These are phyloP conservation scores for Skeletonema grethae DNA, from an alignment of 108 stramenopile species.

Conservation along the genomic window DNA sequence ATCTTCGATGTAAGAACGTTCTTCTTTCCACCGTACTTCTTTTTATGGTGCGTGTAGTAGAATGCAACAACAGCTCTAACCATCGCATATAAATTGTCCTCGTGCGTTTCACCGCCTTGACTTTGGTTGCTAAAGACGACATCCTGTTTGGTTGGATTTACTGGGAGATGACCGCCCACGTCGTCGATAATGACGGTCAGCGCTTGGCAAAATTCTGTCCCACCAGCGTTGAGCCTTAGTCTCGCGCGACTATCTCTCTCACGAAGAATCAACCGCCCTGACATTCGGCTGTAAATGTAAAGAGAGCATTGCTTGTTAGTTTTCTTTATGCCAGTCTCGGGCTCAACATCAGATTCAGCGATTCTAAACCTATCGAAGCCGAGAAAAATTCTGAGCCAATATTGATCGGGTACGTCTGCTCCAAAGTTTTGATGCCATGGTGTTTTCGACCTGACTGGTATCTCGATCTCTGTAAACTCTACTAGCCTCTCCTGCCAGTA, in stretches of 20 bases:
- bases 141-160: constrained; percentile 72
- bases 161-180: constrained; percentile 44
- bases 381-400: constrained; percentile 17
- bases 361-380: constrained; percentile 23
- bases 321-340: constrained; percentile 3
- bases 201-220: constrained; percentile 61
- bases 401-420: constrained; percentile 4
- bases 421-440: constrained; percentile 32
- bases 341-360: not conserved
- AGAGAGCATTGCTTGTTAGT: constrained; percentile 15
- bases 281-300: constrained; percentile 14
- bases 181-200: constrained; percentile 68
- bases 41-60: constrained; percentile 15
- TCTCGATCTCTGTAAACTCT: constrained; percentile 51
- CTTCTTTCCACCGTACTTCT: constrained; percentile 18
- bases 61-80: constrained; percentile 9
- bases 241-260: constrained; percentile 42
- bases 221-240: constrained; percentile 35
- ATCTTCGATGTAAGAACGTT: constrained; percentile 10
- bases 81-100: constrained; percentile 17
- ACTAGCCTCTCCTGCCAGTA: constrained; percentile 59
- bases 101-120: constrained; percentile 9
- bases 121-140: constrained; percentile 18
- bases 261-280: constrained; percentile 43
- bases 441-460: constrained; percentile 15